phyloP scores from a whole-genome alignment of 2,329 filamentous ascomycete genomes.

The Diaporthe vaccinii region DNA sequence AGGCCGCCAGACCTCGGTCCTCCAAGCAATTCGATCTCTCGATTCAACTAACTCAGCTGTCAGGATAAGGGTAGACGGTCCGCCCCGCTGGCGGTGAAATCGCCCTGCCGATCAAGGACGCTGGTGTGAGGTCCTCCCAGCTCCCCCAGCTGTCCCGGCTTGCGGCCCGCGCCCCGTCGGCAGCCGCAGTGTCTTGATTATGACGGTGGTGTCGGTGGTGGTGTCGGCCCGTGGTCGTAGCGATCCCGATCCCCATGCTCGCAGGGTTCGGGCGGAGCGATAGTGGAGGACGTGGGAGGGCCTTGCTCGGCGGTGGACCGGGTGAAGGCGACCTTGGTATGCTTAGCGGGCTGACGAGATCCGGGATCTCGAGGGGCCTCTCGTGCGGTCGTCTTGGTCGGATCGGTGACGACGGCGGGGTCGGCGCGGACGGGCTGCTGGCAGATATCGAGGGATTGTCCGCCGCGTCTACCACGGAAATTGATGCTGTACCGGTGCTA shows the following conservation, averaged over 20 bases:
- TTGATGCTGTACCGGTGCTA: conserved; percentile 19
- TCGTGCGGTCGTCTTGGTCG: conserved; percentile 55
- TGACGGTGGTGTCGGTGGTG: not conserved
- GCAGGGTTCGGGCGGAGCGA: conserved; percentile 5
- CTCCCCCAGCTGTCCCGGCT: conserved; percentile 38
- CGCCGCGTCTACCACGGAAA: not conserved
- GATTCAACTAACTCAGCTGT: not conserved
- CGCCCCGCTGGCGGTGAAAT: conserved; percentile 30
- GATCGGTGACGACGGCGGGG: conserved; percentile 49
- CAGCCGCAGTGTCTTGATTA: not conserved
- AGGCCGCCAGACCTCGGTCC: not conserved
- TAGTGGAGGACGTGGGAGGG: conserved; percentile 32
- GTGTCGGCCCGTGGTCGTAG: conserved; percentile 19
- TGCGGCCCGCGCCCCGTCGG: not conserved
- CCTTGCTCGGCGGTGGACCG: conserved; percentile 34
- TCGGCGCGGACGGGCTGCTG: conserved; percentile 26
- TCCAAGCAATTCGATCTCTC: not conserved
- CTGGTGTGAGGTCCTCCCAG: conserved; percentile 30
- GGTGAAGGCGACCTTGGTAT: conserved; percentile 22
- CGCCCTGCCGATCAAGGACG: conserved; percentile 32
- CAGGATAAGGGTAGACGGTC: conserved; percentile 30
- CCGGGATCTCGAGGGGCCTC: conserved; percentile 53
- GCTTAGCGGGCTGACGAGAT: conserved; percentile 44
- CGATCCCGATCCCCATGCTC: conserved; percentile 29
- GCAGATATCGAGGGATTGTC: not conserved